Conservation (phyloP, 108 stramenopile species). For the Nitzschia palea region DNA sequence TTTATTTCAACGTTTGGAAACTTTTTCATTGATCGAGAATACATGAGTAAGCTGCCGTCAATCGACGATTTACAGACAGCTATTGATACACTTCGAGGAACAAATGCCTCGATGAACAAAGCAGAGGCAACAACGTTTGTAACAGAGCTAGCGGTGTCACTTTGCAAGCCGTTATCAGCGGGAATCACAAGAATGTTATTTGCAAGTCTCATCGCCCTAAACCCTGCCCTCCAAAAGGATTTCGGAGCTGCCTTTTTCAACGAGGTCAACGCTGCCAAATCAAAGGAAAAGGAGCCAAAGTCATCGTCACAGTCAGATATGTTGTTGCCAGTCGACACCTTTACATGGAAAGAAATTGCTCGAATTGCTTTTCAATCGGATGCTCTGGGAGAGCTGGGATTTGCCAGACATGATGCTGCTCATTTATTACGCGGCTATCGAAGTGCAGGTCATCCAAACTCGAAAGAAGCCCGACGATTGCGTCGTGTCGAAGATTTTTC, state of each 20-base stretch:
- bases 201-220: slow-evolving; percentile 62
- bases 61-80: slow-evolving; percentile 73
- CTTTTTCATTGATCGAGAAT: slow-evolving; percentile 51
- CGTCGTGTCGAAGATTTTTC: slow-evolving; percentile 73
- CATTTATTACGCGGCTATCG: slow-evolving; percentile 78
- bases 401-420: slow-evolving; percentile 62
- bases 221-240: slow-evolving; percentile 56
- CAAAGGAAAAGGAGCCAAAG: slow-evolving; percentile 33
- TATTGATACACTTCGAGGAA: slow-evolving; percentile 47
- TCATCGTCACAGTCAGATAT: slow-evolving; percentile 26
- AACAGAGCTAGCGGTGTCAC: slow-evolving; percentile 62
- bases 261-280: slow-evolving; percentile 49
- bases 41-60: slow-evolving; percentile 48
- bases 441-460: slow-evolving; percentile 85
- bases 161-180: slow-evolving; percentile 65
- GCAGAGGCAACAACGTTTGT: slow-evolving; percentile 51
- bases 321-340: slow-evolving; percentile 70
- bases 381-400: slow-evolving; percentile 77
- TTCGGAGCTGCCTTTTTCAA: slow-evolving; percentile 63
- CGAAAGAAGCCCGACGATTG: slow-evolving; percentile 79
- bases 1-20: slow-evolving; percentile 71
- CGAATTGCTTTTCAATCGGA: slow-evolving; percentile 68
- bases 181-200: slow-evolving; percentile 69
- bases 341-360: slow-evolving; percentile 88
- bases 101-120: slow-evolving; percentile 22